Base-by-base conservation (phyloP, 2,329 filamentous ascomycete species). In the Monilinia aucupariae region DNA sequence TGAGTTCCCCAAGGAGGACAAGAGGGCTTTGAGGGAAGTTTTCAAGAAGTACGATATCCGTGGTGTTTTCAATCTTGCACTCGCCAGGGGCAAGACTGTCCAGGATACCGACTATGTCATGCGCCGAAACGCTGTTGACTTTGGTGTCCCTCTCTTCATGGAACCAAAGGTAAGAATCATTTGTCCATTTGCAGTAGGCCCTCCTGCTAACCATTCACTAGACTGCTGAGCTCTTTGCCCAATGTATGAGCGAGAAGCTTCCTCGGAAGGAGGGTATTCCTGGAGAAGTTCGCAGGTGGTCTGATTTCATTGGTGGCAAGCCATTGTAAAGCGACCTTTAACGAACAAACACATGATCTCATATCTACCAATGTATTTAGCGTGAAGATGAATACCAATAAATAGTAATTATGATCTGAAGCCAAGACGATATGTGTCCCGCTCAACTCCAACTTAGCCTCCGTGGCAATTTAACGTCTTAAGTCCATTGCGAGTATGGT, bases 101-200 rank as follows among this genome's bases (percentile, higher is more conserved):
- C 80, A 90, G 66, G 94, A 99, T 74, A 91, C 96, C 73, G 92
- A 99, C 80, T 99, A 99, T 73, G 92, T 99, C 63, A 97, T 97
- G 93, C 86, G 94, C 73, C 86, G 94, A 75, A 99, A 99, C 74
- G 94, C 94, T 34, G 94, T 99, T 63, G 94, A 99, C 79, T 99
- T 99, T 76, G 93, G 93, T 71, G 92, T 97, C 39, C 94, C 94
- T 55, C 82, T 99, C 63, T 97, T 99, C 78, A 97, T 97, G 92
- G 93, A 97, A 81, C 91, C 92, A 61, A 93, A 94, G 88, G 92
- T 96, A 55, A 61, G 50, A 32, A 81, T 62, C 25, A 13, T 52
- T 13, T 60, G 20, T 30, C 34, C 30, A 37, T 50, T 52, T 20
- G 20, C 34, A 27, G 9, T 52, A 43, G 54, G 32, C 43, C 25